Base-by-base conservation (phyloP, 805 yeast genomes). In the Spathaspora hagerdaliae region DNA sequence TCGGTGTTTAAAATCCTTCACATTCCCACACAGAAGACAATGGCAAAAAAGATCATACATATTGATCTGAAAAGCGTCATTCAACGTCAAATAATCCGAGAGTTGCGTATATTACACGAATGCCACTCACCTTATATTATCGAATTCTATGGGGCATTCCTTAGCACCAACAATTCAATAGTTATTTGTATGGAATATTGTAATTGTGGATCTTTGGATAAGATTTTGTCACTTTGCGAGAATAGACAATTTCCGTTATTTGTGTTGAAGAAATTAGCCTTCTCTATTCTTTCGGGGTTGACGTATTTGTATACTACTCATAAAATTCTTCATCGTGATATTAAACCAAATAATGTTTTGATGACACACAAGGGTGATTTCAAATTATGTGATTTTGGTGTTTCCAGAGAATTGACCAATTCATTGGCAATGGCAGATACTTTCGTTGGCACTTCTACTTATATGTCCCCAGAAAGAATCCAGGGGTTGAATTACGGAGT, bases 381-480 rank as follows among this genome's bases (percentile, higher is more conserved):
- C 54, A 94, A 91, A 63, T 74, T 94, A 24, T 91, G 98, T 67
- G 99, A 94, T 65, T 94, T 94, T 69, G 99, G 99, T 19, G 99
- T 94, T 6, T 82, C 91, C 29, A 82, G 97, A 49, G 96, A 90
- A 60, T 74, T 94, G 42, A 87, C 88, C 46, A 90, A 92, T 64
- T 94, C 99, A 1, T 78, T 94, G 47, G 75, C 75, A 29, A 65
- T 69, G 70, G 99, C 97, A 0, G 97, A 94, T 58, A 94, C 99
- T 0, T 94, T 94, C 72, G 98, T 94, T 8, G 99, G 99, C 1
- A 94, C 99, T 0, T 89, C 97, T 1, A 89, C 96, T 0, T 94
- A 94, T 61, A 94, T 94, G 77, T 87, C 96, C 1, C 99, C 99
- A 0, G 99, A 94, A 58, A 77, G 99, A 51, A 92, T 94, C 45